Evolutionary conservation across 2,329 filamentous ascomycete species (phyloP).

Genomic region (Camillea tinctor): DNA sequence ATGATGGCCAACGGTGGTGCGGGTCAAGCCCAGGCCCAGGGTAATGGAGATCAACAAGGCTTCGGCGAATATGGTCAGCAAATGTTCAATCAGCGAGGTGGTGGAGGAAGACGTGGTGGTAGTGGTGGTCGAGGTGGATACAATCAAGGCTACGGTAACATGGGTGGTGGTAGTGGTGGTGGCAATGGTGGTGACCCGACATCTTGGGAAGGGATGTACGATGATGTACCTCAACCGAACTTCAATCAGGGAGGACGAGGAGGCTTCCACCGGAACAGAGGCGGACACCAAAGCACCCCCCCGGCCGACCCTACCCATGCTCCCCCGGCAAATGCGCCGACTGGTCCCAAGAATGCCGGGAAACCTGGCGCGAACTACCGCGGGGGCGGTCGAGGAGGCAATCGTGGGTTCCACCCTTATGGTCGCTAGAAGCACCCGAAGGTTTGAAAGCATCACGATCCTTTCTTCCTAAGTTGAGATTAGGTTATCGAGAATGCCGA

Average conservation of each 20-base stretch:
- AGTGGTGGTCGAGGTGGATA: conserved; percentile 34
- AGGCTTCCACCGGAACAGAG: conserved; percentile 38
- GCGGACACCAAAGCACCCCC: conserved; percentile 37
- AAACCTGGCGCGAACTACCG: conserved; percentile 91
- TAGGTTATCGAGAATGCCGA: background rate
- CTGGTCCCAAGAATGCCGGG: conserved; percentile 92
- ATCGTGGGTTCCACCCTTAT: conserved; percentile 80
- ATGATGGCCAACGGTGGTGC: conserved; percentile 32
- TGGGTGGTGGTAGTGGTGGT: conserved; percentile 42
- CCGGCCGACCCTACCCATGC: conserved; percentile 54
- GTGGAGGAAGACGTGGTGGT: conserved; percentile 30
- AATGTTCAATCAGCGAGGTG: conserved; percentile 29
- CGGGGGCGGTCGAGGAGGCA: conserved; percentile 76
- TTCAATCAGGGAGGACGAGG: conserved; percentile 49
- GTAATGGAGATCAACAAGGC: conserved; percentile 26
- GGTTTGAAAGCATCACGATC: background rate
- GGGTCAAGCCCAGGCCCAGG: conserved; percentile 37
- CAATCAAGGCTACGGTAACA: conserved; percentile 38
- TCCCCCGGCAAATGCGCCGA: conserved; percentile 81
- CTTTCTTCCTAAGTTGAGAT: background rate
- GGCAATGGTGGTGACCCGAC: conserved; percentile 64
- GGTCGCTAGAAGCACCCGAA: conserved; percentile 25
- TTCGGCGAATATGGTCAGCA: conserved; percentile 28
- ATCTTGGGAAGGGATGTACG: conserved; percentile 97
- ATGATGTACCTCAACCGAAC: conserved; percentile 85